Conservation (phyloP, 768 basidiomycete species). For the Amanita pseudoporphyria region DNA sequence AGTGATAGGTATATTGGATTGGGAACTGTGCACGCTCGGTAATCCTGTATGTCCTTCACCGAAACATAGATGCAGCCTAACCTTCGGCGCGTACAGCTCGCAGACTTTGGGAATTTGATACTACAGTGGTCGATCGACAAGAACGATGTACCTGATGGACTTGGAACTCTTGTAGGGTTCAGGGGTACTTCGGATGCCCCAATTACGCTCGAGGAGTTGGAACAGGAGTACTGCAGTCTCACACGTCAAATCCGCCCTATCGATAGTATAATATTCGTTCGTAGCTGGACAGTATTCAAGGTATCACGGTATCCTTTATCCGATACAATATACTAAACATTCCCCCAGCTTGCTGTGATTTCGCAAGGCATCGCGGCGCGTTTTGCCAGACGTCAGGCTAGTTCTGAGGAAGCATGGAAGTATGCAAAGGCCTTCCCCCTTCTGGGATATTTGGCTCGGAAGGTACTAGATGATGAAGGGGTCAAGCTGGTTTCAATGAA, state of each 20-base stretch:
- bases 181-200: conserved; percentile 56
- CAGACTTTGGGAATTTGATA: conserved; percentile 86
- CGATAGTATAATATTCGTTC: conserved; percentile 65
- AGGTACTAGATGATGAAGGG: conserved; percentile 47
- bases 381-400: conserved; percentile 78
- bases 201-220: conserved; percentile 60
- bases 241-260: conserved; percentile 66
- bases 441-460: conserved; percentile 54
- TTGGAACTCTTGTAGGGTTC: conserved; percentile 39
- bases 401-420: conserved; percentile 63
- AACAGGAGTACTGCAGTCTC: conserved; percentile 70
- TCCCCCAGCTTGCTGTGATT: conserved; percentile 64
- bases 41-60: conserved; percentile 55
- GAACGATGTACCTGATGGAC: conserved; percentile 23
- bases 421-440: conserved; percentile 42
- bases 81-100: conserved; percentile 36
- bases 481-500: conserved; percentile 17
- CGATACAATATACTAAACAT: not conserved
- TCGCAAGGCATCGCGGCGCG: conserved; percentile 87
- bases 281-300: conserved; percentile 81
- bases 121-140: conserved; percentile 68
- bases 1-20: conserved; percentile 94
- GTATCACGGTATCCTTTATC: conserved; percentile 29
- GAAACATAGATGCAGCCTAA: not conserved
- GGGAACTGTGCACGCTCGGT: conserved; percentile 95